Conservation (phyloP, 129 eudicot genomes). For the Chrysanthemum lavandulifolium region DNA sequence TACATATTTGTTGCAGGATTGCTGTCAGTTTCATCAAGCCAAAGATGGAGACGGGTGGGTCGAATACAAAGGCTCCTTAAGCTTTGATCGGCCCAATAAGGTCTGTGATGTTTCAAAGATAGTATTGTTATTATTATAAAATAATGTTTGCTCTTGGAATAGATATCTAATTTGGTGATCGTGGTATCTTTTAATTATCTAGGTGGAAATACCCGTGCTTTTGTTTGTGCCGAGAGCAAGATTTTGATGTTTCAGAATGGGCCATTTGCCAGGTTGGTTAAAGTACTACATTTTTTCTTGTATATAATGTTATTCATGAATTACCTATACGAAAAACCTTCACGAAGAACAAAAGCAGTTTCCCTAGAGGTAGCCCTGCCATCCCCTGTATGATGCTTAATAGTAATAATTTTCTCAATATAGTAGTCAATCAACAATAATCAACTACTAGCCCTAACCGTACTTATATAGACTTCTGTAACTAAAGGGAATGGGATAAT, state of each 20-base stretch:
- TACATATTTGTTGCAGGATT: conserved; percentile 60
- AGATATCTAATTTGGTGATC: conserved; percentile 19
- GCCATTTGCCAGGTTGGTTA: conserved; percentile 92
- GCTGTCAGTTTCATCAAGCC: conserved; percentile 97
- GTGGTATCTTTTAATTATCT: conserved; percentile 17
- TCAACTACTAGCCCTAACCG: no score
- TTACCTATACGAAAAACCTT: background rate
- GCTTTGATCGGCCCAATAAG: conserved; percentile 81
- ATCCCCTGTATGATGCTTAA: no score
- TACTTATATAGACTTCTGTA: no score
- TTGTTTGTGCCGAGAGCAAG: conserved; percentile 96
- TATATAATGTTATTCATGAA: background rate
- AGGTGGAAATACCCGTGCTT: conserved; percentile 96
- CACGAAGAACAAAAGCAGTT: no score
- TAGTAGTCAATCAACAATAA: no score
- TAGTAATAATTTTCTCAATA: no score
- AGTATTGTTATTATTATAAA: background rate
- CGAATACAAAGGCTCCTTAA: conserved; percentile 88
- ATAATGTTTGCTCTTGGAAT: no score
- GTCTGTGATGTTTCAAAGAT: conserved; percentile 32
- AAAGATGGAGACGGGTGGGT: conserved; percentile 99
- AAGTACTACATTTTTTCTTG: background rate
- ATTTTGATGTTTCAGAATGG: conserved; percentile 99
- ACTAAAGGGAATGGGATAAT: no score
- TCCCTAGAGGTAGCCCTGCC: no score